These are phyloP conservation scores for Thalassiosira mediterranea DNA, from an alignment of 352 stramenopile species.

Conservation along the genomic window DNA sequence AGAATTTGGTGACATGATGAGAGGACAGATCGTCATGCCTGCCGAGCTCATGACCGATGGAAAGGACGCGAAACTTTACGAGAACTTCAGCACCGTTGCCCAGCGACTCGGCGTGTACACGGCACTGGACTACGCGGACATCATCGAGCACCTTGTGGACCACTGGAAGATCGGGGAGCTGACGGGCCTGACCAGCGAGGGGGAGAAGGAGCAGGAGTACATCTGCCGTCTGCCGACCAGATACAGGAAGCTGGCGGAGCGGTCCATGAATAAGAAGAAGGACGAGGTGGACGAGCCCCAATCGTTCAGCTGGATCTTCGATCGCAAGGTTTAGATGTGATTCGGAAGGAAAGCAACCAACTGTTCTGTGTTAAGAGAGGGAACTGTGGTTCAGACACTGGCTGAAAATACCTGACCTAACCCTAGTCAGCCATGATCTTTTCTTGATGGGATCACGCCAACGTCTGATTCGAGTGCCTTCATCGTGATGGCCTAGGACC, in stretches of 20 bases:
- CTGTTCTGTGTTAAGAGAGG: no score
- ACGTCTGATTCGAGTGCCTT: no score
- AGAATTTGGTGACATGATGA: slow-evolving; percentile 83
- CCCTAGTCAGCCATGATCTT: no score
- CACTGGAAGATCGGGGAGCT: slow-evolving; percentile 80
- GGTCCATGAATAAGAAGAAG: slow-evolving; percentile 84
- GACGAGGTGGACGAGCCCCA: slow-evolving; percentile 58
- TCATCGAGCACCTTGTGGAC: slow-evolving; percentile 80
- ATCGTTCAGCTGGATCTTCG: slow-evolving; percentile 81
- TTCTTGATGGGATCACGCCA: no score
- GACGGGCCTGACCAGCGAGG: slow-evolving; percentile 66
- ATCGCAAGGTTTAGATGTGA: slow-evolving; percentile 56
- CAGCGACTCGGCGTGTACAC: slow-evolving; percentile 83
- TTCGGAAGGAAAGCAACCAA: neutral
- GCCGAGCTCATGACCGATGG: slow-evolving; percentile 84
- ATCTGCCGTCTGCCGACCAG: slow-evolving; percentile 75
- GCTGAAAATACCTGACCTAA: no score
- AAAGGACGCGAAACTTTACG: slow-evolving; percentile 70
- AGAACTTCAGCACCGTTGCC: slow-evolving; percentile 78
- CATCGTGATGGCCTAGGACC: no score
- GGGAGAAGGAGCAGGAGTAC: slow-evolving; percentile 82
- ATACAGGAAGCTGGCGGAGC: slow-evolving; percentile 80
- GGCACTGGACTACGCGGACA: slow-evolving; percentile 84
- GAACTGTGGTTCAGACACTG: no score
- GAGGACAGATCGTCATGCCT: slow-evolving; percentile 83